A percentile compares a stretch with the other conserved stretches of the same genome.
Conservation (phyloP, 345 rosid species). For the Euphorbia lathyris region DNA sequence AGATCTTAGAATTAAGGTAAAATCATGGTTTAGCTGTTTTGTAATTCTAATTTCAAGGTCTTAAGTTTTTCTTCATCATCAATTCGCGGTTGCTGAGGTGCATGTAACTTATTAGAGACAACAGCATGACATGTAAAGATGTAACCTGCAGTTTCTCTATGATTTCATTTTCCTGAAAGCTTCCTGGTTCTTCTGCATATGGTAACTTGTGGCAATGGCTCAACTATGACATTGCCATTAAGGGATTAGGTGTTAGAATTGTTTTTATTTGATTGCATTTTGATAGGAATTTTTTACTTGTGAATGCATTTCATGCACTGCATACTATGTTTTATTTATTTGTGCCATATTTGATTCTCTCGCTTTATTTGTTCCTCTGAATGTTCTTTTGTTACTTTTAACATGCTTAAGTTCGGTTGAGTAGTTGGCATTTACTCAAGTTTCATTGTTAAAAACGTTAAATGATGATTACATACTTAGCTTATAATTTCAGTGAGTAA, state of each 20-base stretch:
- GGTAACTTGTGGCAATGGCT: background rate
- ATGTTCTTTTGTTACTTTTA: background rate
- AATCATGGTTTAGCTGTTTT: conserved; percentile 12
- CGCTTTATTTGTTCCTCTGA: background rate
- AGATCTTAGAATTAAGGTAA: conserved; percentile 78
- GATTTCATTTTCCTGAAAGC: background rate
- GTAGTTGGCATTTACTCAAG: background rate
- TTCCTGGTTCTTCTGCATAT: background rate
- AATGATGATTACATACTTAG: background rate
- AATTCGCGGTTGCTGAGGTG: background rate
- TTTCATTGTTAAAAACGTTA: background rate
- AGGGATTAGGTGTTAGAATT: background rate
- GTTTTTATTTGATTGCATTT: background rate
- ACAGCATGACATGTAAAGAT: background rate
- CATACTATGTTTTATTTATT: background rate
- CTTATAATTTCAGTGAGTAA: background rate
- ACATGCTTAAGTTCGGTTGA: background rate
- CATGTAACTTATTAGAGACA: background rate
- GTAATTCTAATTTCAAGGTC: background rate
- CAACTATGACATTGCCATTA: background rate
- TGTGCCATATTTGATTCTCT: background rate
- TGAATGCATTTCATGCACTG: background rate
- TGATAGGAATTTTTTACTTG: background rate
- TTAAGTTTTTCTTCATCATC: background rate
- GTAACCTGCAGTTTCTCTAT: background rate